Percentiles rank a stretch among this genome's conserved stretches.
Evolutionary conservation across 129 eudicot genomes (phyloP).

Genomic region (Oenanthe sinensis): DNA sequence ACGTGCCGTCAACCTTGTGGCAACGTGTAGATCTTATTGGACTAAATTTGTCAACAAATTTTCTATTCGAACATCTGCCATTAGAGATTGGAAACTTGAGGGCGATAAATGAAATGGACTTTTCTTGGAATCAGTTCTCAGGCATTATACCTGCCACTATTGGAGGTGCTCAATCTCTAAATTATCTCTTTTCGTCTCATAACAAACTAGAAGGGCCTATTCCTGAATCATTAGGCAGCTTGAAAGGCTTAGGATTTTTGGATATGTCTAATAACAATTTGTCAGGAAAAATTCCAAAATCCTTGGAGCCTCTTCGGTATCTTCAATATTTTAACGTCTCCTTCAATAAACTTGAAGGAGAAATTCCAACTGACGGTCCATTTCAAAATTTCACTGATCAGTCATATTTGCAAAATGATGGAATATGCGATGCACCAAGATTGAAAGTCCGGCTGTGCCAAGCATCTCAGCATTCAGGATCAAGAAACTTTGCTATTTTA

Average conservation of each 20-base stretch:
- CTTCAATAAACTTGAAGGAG: conserved; percentile 12
- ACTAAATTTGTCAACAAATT: conserved; percentile 25
- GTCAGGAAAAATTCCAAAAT: conserved; percentile 19
- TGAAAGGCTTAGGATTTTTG: conserved; percentile 6
- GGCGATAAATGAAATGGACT: conserved; percentile 9
- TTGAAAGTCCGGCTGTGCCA: conserved; percentile 11
- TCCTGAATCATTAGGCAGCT: conserved; percentile 14
- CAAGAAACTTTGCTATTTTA: background rate
- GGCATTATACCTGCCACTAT: conserved; percentile 32
- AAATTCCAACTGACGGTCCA: conserved; percentile 12
- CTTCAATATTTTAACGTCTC: conserved; percentile 16
- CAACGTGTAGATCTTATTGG: conserved; percentile 12
- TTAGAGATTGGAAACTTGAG: conserved; percentile 22
- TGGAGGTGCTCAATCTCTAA: background rate
- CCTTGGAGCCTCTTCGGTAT: conserved; percentile 16
- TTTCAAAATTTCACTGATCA: conserved; percentile 9
- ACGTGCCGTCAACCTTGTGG: conserved; percentile 21
- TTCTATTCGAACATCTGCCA: conserved; percentile 18
- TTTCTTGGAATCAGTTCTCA: conserved; percentile 24
- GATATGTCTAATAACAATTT: conserved; percentile 16
- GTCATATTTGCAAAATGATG: conserved; percentile 15
- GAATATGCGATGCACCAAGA: conserved; percentile 14
- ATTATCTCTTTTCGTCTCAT: background rate
- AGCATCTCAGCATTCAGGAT: background rate
- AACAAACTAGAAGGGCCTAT: conserved; percentile 16